Evolutionary conservation across 2,329 filamentous ascomycete species (phyloP), one percentile per base, ranked within the genome.

Genomic region (Ceratocystis diversiconidia): DNA sequence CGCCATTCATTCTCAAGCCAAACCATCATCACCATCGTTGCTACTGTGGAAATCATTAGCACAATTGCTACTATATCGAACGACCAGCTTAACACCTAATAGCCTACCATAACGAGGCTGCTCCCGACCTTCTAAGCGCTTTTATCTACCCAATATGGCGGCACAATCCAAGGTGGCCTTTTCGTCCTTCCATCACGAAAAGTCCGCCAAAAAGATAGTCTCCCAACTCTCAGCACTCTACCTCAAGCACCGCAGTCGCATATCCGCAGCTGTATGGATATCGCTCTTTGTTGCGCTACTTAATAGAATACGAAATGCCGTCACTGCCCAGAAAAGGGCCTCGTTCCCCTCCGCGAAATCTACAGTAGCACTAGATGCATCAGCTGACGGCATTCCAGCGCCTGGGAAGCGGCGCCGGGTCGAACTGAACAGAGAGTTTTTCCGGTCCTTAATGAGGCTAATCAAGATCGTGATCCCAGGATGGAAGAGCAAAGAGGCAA

Each of bases 251-350:
- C 89, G 91, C 70, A 90, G 85, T 62, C 84, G 84, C 70, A 91
- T 96, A 75, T 92, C 90, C 25, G 87, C 89, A 72, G 85, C 85
- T 69, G 84, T 95, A 70, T 95, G 95, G 78, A 79, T 95, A 68
- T 86, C 90, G 32, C 82, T 96, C 70, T 84, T 92, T 71, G 78
- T 92, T 70, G 85, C 90, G 61, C 84, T 96, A 68, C 80, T 87
- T 68, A 92, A 95, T 75, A 90, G 94, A 71, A 86, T 97, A 65
- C 90, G 92, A 71, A 86, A 90, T 82, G 92, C 92, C 71, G 87
- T 97, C 72, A 86, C 88, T 67, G 92, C 96, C 74, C 94, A 97
- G 75, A 96, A 95, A 75, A 89, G 89, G 17, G 89, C 90, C 1
- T 87, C 88, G 1, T 79, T 79, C 63, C 79, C 79, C 63, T 84